These are phyloP conservation scores for Hymenoscyphus infarciens DNA, from an alignment of 2,329 filamentous ascomycete genomes.

Conservation along the genomic window DNA sequence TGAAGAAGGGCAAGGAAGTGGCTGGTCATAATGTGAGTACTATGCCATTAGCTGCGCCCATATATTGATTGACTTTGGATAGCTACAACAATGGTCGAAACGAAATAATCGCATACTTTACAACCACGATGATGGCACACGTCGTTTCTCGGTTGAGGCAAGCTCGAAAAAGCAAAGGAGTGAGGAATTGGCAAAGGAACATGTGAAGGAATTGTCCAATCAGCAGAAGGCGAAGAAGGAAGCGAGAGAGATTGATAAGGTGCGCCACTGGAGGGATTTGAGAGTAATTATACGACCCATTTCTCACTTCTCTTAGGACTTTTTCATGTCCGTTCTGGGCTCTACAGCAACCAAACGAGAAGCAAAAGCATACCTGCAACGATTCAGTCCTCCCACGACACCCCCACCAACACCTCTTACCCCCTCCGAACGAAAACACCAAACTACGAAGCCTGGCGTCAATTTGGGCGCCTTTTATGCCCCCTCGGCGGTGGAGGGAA, in stretches of 20 bases:
- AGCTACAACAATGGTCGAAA: conserved; percentile 32
- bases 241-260: conserved; percentile 47
- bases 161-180: conserved; percentile 24
- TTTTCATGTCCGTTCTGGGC: conserved; percentile 81
- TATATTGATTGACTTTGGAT: conserved; percentile 15
- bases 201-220: conserved; percentile 29
- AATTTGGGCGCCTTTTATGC: conserved; percentile 60
- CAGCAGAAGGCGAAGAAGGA: conserved; percentile 43
- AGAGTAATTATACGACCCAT: background rate
- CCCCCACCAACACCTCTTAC: conserved; percentile 10
- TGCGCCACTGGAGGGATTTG: conserved; percentile 29
- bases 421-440: conserved; percentile 2
- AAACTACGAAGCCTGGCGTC: conserved; percentile 44
- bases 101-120: conserved; percentile 13
- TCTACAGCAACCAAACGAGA: conserved; percentile 91
- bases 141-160: conserved; percentile 19
- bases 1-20: conserved; percentile 33
- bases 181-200: conserved; percentile 30
- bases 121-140: conserved; percentile 12
- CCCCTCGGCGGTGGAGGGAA: conserved; percentile 54
- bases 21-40: conserved; percentile 35
- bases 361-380: conserved; percentile 85
- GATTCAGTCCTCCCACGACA: conserved; percentile 57
- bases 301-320: conserved; percentile 56
- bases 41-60: background rate